Base-by-base conservation (phyloP, 164 flowering plant species). In the Macadamia integrifolia region DNA sequence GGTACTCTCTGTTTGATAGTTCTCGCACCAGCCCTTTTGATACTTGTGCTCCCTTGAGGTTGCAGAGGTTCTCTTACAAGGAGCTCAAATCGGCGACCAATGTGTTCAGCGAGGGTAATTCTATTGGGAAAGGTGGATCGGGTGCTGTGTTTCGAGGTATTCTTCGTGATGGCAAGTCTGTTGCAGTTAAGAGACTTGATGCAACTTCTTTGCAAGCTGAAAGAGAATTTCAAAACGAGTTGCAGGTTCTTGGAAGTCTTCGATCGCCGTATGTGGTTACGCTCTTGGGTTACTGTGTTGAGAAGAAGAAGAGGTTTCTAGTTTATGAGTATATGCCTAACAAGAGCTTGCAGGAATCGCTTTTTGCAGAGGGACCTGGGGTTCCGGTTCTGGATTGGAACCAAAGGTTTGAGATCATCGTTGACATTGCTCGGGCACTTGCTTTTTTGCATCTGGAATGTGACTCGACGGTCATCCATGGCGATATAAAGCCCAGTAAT, bases 301-400 rank as follows among this genome's bases (percentile, higher is more conserved):
- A 85, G 61, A 84, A 81, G 76, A 78, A 70, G 30, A 77, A 75
- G 60, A 74, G 89, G 59, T 62, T 91, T 18, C 71, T 95, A 53
- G 97, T 95, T 42, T 95, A 88, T 68, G 97, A 95, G 84, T 92
- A 87, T 62, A 87, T 95, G 98, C 97, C 99, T 1, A 92, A 92
- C 68, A 75, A 78, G 52, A 92, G 97, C 66, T 73, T 95, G 71
- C 99, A 95, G 65, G 99, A 95, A 12, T 71, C 75, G 6, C 75
- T 95, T 12, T 95, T 95, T 77, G 59, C 78, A 62, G 64, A 77
- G 42, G 44, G 43, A 13, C n/a, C 59, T n/a, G 56, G 13, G 58
- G 6, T 2, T 17, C 12, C 43, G 59, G 32, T 28, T 64, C 56
- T 92, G 82, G 72, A 78, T 66, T 95, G 99, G 99, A 85, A 79